Conservation (phyloP, 2,329 filamentous ascomycete genomes). For the Fusarium nygamai region DNA sequence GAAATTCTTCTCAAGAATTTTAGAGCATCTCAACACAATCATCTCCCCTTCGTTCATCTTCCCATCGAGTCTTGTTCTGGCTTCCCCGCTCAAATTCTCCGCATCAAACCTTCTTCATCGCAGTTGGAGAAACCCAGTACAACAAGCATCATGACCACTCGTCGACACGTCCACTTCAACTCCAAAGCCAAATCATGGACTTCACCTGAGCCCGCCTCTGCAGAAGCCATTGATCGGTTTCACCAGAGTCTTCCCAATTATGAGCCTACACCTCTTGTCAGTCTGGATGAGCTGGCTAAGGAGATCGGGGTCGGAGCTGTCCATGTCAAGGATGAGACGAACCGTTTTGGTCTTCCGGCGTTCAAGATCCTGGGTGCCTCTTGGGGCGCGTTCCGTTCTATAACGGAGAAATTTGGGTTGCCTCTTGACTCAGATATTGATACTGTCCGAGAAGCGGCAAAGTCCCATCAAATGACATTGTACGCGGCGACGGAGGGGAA, state of each 20-base stretch:
- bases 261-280: conserved; percentile 61
- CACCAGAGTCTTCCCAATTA: conserved; percentile 69
- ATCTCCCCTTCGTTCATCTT: rapidly evolving
- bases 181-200: conserved; percentile 26
- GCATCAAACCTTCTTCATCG: not conserved
- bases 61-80: not conserved
- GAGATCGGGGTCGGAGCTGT: conserved; percentile 67
- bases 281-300: conserved; percentile 63
- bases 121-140: not conserved
- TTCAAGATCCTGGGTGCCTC: conserved; percentile 86
- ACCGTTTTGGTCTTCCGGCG: conserved; percentile 73
- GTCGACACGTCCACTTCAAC: conserved; percentile 42
- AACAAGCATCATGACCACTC: conserved; percentile 30
- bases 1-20: too few species aligned
- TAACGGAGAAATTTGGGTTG: conserved; percentile 57
- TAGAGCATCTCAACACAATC: too few species aligned
- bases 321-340: conserved; percentile 76
- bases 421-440: conserved; percentile 54
- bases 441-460: conserved; percentile 51
- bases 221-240: conserved; percentile 53
- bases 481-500: conserved; percentile 80
- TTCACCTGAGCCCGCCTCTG: conserved; percentile 2
- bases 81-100: not conserved
- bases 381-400: conserved; percentile 73
- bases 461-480: conserved; percentile 52